Evolutionary conservation across 2,329 filamentous ascomycete species (phyloP).

Genomic region (Fusarium mundagurra): DNA sequence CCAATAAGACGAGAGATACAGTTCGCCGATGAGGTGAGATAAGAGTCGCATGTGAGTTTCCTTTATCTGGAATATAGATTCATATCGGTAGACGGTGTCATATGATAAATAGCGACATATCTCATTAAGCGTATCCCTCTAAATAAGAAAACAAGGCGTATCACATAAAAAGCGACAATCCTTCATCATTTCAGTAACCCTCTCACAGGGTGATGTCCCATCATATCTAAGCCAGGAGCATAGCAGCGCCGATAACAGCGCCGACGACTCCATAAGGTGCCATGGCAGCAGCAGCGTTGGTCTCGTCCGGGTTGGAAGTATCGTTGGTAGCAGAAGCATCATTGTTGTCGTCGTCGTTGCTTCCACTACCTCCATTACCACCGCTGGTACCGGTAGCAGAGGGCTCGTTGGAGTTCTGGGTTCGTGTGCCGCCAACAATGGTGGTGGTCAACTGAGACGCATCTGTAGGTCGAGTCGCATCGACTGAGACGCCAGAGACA

Average conservation of each 20-base stretch:
- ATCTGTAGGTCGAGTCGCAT: constrained; percentile 46
- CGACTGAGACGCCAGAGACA: constrained; percentile 45
- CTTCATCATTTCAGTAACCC: not conserved
- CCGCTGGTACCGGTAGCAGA: constrained; percentile 12
- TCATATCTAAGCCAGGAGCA: constrained; percentile 31
- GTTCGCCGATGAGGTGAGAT: constrained; percentile 33
- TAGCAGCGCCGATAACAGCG: constrained; percentile 29
- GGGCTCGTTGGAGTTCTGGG: constrained; percentile 5
- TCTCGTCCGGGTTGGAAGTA: constrained; percentile 17
- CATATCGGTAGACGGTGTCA: not conserved
- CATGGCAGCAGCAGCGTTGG: constrained; percentile 33
- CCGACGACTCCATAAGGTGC: constrained; percentile 27
- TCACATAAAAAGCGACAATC: not conserved
- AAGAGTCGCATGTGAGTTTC: not conserved
- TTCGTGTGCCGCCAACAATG: constrained; percentile 34
- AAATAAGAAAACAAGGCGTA: not conserved
- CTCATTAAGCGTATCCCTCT: constrained; percentile 19
- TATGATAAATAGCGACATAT: not conserved
- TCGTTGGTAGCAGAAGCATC: constrained; percentile 14
- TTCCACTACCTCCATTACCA: not conserved
- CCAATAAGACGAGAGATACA: constrained; percentile 31
- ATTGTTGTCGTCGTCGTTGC: not conserved
- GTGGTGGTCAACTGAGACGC: constrained; percentile 50
- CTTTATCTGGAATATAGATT: not conserved
- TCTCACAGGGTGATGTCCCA: not conserved